Evolutionary conservation across 2,329 filamentous ascomycete species (phyloP).

Genomic region (Trichothecium sympodiale): DNA sequence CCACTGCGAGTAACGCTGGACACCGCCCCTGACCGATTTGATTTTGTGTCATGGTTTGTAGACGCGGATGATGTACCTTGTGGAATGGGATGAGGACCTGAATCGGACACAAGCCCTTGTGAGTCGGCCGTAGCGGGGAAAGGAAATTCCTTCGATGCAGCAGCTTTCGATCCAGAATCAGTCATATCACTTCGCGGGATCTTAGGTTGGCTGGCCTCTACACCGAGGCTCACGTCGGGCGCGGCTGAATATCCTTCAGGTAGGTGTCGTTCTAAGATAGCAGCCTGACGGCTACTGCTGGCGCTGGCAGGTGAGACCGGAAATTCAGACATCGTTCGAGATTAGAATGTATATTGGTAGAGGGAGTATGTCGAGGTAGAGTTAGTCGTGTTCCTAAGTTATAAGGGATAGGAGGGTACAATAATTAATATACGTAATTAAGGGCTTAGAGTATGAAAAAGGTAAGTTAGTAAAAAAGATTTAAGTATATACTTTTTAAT

Average conservation of each 20-base stretch:
- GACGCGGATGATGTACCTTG: too few species aligned
- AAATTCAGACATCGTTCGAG: constrained; percentile 1
- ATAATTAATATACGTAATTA: too few species aligned
- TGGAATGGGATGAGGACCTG: too few species aligned
- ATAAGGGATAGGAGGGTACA: not conserved
- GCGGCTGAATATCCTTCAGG: constrained; percentile 28
- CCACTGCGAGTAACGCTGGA: too few species aligned
- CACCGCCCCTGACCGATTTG: too few species aligned
- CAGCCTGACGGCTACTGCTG: constrained; percentile 10
- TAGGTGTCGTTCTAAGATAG: constrained; percentile 24
- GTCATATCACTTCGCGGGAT: too few species aligned
- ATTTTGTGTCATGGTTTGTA: too few species aligned
- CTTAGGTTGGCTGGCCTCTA: not conserved
- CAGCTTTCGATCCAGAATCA: too few species aligned
- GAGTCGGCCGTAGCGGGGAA: too few species aligned
- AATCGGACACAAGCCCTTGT: too few species aligned
- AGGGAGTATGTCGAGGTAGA: not conserved
- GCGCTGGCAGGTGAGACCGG: not conserved
- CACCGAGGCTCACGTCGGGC: constrained; percentile 21
- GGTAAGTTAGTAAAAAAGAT: not conserved
- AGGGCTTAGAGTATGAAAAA: too few species aligned
- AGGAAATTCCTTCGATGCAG: too few species aligned
- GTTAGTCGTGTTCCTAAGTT: not conserved
- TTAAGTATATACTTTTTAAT: not conserved
- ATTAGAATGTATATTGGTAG: not conserved